phyloP scores from a whole-genome alignment of 768 basidiomycete species.

The Agaricus blazei region DNA sequence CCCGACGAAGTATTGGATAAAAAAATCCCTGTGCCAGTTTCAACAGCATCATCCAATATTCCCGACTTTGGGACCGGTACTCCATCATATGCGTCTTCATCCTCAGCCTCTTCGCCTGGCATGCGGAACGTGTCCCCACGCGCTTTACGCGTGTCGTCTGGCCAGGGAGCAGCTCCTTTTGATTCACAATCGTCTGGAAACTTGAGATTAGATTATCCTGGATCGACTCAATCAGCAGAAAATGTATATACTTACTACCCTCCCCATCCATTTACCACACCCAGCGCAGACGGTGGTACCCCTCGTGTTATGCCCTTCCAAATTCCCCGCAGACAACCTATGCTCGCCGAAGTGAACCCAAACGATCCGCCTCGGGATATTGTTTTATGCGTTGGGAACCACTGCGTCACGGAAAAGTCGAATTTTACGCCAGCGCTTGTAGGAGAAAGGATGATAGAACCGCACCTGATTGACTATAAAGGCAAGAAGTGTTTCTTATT shows the following conservation, averaged over 20 bases:
- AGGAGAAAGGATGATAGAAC: conserved; percentile 59
- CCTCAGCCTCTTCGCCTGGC: conserved; percentile 6
- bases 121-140: neutral
- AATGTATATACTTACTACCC: conserved; percentile 31
- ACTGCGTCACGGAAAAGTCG: conserved; percentile 34
- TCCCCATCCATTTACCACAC: conserved; percentile 30
- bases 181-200: conserved; percentile 1
- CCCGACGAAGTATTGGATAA: conserved; percentile 24
- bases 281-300: conserved; percentile 14
- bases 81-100: conserved; percentile 8
- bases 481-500: conserved; percentile 53
- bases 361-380: conserved; percentile 26
- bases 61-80: conserved; percentile 6
- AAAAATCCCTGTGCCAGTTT: conserved; percentile 2
- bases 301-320: conserved; percentile 26
- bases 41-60: conserved; percentile 5
- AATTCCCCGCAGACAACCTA: conserved; percentile 31
- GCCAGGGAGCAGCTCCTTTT: neutral
- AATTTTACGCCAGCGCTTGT: conserved; percentile 48
- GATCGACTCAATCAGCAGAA: conserved; percentile 1
- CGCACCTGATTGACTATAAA: conserved; percentile 46
- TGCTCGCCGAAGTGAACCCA: conserved; percentile 23
- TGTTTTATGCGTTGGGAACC: conserved; percentile 25
- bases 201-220: conserved; percentile 9
- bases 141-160: conserved; percentile 4